Evolutionary conservation across 129 eudicot species (phyloP).

Genomic region (Helichrysum umbraculigerum): DNA sequence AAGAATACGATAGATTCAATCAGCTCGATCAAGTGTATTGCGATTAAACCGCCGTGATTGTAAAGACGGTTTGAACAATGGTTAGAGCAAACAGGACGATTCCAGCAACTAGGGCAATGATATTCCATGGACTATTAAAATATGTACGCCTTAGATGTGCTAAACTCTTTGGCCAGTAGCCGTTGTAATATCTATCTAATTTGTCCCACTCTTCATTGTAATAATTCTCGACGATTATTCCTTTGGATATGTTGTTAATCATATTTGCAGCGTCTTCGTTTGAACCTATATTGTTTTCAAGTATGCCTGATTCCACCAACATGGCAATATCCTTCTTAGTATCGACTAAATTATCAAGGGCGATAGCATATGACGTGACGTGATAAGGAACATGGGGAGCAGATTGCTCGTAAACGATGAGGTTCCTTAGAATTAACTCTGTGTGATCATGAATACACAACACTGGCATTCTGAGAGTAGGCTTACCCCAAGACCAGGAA

Average conservation of each 20-base stretch:
- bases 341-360: neutral
- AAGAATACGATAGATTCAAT: too few species aligned
- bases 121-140: constrained; percentile 14
- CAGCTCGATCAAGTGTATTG: too few species aligned
- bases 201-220: neutral
- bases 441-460: neutral
- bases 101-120: neutral
- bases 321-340: neutral
- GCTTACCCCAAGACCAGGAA: neutral
- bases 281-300: neutral
- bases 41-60: neutral
- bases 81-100: neutral
- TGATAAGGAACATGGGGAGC: neutral
- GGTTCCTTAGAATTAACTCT: neutral
- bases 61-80: constrained; percentile 3
- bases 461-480: neutral
- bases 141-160: neutral
- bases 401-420: neutral
- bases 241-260: neutral
- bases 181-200: neutral
- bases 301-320: neutral
- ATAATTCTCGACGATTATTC: accelerated
- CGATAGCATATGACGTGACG: neutral
- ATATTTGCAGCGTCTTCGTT: neutral
- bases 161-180: neutral